These are phyloP conservation scores for Fusarium sacchari DNA, from an alignment of 2,329 filamentous ascomycete genomes.

Conservation along the genomic window DNA sequence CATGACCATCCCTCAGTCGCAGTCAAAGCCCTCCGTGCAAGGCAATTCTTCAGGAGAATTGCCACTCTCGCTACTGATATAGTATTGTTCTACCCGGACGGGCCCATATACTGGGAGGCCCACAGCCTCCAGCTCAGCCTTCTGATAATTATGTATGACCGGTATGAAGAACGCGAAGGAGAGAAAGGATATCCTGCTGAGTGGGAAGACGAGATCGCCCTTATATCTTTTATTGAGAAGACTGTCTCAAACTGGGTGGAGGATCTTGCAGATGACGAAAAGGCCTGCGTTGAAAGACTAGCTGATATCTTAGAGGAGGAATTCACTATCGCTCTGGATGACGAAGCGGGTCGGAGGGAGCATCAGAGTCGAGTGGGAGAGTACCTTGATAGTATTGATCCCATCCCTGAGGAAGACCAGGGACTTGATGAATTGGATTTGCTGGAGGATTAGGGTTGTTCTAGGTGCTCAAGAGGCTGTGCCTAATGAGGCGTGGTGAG, in stretches of 20 bases:
- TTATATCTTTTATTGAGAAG: neutral
- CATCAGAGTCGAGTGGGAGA: fast-evolving
- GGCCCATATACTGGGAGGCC: neutral
- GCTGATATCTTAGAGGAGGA: neutral
- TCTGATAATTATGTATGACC: neutral
- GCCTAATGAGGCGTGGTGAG: neutral
- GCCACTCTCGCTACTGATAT: neutral
- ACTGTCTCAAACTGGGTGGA: neutral
- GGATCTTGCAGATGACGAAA: neutral
- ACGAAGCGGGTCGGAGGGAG: too few species aligned
- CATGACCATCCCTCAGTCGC: neutral
- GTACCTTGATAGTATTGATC: neutral
- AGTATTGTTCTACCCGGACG: too few species aligned
- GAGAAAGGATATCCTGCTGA: neutral
- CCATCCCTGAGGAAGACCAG: neutral
- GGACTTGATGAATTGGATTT: neutral
- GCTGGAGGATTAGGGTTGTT: neutral
- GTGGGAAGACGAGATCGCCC: neutral
- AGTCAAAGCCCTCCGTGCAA: neutral
- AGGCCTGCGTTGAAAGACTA: neutral
- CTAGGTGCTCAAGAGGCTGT: too few species aligned
- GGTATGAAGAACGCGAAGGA: neutral
- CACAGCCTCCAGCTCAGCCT: neutral
- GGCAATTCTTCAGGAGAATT: neutral
- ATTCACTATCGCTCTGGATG: neutral